phyloP scores from a whole-genome alignment of 2,329 filamentous ascomycete species.

The Boeremia lycopersici region DNA sequence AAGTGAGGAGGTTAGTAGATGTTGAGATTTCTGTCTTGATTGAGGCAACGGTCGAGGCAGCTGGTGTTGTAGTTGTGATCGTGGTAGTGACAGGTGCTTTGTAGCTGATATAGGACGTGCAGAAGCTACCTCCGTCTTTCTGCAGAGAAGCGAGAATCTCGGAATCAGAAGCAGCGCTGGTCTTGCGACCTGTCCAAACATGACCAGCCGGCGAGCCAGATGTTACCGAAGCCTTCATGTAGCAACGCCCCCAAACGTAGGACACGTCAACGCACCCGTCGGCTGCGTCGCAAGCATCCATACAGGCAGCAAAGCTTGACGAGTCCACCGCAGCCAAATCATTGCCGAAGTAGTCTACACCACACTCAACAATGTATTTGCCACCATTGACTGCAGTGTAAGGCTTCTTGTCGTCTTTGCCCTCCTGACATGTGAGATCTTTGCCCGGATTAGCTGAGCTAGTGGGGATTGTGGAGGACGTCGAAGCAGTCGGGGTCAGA shows the following conservation, averaged over 20 bases:
- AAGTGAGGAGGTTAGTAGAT: background rate
- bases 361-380: background rate
- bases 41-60: background rate
- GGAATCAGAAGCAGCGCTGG: background rate
- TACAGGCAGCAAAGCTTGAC: background rate
- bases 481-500: background rate
- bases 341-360: background rate
- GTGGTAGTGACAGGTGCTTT: background rate
- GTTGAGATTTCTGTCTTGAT: background rate
- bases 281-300: background rate
- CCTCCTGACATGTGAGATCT: background rate
- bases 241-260: slow-evolving; percentile 1
- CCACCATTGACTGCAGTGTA: background rate
- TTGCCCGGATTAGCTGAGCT: background rate
- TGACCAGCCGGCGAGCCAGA: background rate
- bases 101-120: slow-evolving; percentile 1
- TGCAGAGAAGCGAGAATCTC: background rate
- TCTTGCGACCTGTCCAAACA: slow-evolving; percentile 4
- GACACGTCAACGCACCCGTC: background rate
- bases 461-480: background rate
- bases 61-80: background rate
- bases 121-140: background rate
- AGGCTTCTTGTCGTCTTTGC: background rate
- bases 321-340: background rate
- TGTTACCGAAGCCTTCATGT: background rate